A percentile compares a stretch with the other conserved stretches of the same genome.
Evolutionary conservation across 2,329 filamentous ascomycete species (phyloP).

Genomic region (Trichoderma sp.): DNA sequence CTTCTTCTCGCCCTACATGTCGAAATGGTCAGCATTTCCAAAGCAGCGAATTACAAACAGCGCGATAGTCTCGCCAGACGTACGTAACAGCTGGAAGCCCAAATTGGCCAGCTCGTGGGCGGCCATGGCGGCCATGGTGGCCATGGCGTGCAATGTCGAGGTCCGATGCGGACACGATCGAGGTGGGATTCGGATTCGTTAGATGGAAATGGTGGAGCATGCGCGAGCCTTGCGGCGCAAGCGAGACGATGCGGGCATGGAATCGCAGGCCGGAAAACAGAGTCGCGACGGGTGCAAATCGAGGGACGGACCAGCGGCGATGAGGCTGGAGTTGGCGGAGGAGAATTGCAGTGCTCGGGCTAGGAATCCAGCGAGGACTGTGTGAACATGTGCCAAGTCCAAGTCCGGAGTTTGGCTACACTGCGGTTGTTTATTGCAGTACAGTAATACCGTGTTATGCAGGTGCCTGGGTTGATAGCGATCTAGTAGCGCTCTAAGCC

Average conservation of each 20-base stretch:
- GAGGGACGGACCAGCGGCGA: background rate
- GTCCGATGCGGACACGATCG: background rate
- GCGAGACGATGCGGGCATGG: conserved; percentile 25
- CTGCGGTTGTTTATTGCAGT: background rate
- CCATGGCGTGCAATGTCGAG: background rate
- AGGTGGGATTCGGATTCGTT: conserved; percentile 5
- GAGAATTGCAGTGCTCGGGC: conserved; percentile 2
- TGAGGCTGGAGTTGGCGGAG: background rate
- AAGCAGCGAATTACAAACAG: background rate
- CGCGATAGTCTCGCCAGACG: conserved; percentile 15
- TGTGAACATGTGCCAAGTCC: background rate
- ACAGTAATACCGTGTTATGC: background rate
- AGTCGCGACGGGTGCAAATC: background rate
- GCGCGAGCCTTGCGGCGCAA: conserved; percentile 27
- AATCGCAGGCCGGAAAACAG: background rate
- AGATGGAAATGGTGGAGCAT: conserved; percentile 17
- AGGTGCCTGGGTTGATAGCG: conserved; percentile 10
- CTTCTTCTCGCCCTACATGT: conserved; percentile 25
- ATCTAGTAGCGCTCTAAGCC: conserved; percentile 8
- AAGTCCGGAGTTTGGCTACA: background rate
- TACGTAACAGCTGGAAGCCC: conserved; percentile 35
- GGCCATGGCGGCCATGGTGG: conserved; percentile 27
- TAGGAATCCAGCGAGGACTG: background rate
- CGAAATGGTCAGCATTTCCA: background rate
- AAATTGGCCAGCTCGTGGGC: conserved; percentile 29